Evolutionary conservation across 2,329 filamentous ascomycete genomes (phyloP).

Genomic region (Botrytis fabae): DNA sequence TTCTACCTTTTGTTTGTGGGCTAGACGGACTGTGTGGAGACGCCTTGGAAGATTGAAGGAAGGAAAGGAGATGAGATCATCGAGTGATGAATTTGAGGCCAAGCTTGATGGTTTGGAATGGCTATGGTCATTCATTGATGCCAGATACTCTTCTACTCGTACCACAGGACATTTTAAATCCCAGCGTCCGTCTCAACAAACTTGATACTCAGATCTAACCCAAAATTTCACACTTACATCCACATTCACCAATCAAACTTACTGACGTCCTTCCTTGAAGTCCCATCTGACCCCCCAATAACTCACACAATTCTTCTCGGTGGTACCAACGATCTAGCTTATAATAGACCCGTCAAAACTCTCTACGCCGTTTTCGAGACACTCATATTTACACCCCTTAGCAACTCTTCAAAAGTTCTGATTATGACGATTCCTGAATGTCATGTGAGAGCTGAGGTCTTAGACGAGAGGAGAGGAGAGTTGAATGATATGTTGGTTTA

Average conservation of each 20-base stretch:
- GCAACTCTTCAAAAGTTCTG: slow-evolving; percentile 54
- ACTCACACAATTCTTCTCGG: slow-evolving; percentile 61
- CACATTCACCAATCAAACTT: too few relatives aligned
- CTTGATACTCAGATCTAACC: slow-evolving; percentile 30
- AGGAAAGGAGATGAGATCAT: background rate
- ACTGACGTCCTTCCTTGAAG: slow-evolving; percentile 1
- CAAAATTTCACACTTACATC: slow-evolving; percentile 43
- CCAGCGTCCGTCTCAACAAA: too few relatives aligned
- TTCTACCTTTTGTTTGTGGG: background rate
- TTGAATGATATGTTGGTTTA: slow-evolving; percentile 54
- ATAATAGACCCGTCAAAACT: slow-evolving; percentile 40
- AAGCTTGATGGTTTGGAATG: background rate
- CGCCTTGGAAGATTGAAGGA: background rate
- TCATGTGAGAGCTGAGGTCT: slow-evolving; percentile 28
- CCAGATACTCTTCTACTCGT: background rate
- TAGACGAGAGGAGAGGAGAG: slow-evolving; percentile 44
- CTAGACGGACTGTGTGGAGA: background rate
- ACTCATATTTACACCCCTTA: slow-evolving; percentile 51
- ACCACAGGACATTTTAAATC: background rate
- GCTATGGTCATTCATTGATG: background rate
- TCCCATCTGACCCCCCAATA: background rate
- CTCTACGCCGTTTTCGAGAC: slow-evolving; percentile 52
- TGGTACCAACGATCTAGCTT: slow-evolving; percentile 64
- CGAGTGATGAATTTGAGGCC: background rate
- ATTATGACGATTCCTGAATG: slow-evolving; percentile 63